Evolutionary conservation across 1,284 basidiomycete species (phyloP).

Genomic region (Leccinum fallax): DNA sequence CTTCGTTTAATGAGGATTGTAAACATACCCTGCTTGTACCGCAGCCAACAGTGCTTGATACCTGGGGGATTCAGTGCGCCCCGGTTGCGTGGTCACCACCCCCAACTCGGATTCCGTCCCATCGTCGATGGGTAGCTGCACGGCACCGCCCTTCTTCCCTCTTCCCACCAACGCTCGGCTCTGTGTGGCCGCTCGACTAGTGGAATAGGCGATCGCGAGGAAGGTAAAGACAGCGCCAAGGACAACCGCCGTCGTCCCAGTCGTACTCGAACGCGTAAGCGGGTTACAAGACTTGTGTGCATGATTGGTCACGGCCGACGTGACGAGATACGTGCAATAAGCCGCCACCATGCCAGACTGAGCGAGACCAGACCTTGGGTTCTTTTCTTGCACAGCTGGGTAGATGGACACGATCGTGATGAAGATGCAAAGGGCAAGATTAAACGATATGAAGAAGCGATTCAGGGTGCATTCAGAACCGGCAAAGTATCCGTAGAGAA

Average conservation of each 20-base stretch:
- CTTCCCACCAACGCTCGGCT: slow-evolving; percentile 87
- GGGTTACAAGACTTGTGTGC: slow-evolving; percentile 89
- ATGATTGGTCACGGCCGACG: slow-evolving; percentile 94
- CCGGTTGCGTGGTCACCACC: slow-evolving; percentile 85
- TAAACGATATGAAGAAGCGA: slow-evolving; percentile 94
- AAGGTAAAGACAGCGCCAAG: slow-evolving; percentile 97
- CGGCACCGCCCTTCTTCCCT: slow-evolving; percentile 59
- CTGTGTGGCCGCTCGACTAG: slow-evolving; percentile 94
- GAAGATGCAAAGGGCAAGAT: slow-evolving; percentile 80
- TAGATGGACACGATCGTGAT: slow-evolving; percentile 86
- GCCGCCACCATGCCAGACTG: slow-evolving; percentile 96
- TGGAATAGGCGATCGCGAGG: slow-evolving; percentile 97
- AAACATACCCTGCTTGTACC: slow-evolving; percentile 84
- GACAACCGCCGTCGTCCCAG: slow-evolving; percentile 86
- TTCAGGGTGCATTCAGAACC: slow-evolving; percentile 88
- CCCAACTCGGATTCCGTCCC: slow-evolving; percentile 64
- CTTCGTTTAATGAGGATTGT: not conserved
- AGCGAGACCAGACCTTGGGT: slow-evolving; percentile 92
- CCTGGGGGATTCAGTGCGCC: slow-evolving; percentile 82
- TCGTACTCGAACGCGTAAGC: slow-evolving; percentile 66
- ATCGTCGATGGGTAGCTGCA: slow-evolving; percentile 63
- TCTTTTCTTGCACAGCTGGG: slow-evolving; percentile 89
- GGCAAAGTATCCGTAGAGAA: slow-evolving; percentile 94
- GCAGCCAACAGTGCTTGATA: slow-evolving; percentile 96
- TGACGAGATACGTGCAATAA: slow-evolving; percentile 96